Evolutionary conservation across 805 yeast species (phyloP).

Genomic region (Blastobotrys terrestris): DNA sequence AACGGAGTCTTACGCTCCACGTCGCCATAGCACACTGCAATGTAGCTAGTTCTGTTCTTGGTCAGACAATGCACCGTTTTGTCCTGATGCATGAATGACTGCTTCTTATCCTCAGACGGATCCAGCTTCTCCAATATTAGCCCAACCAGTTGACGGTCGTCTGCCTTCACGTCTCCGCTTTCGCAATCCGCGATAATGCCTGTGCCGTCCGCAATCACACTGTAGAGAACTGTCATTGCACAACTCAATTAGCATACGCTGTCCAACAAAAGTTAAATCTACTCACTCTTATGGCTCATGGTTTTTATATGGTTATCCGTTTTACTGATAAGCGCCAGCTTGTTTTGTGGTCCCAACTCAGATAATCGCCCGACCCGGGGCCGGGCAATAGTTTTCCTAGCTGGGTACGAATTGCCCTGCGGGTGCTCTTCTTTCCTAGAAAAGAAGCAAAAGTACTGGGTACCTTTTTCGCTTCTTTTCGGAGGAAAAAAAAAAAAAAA

Average conservation of each 20-base stretch:
- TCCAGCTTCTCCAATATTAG: constrained; percentile 21
- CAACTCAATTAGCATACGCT: background rate
- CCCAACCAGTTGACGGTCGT: constrained; percentile 14
- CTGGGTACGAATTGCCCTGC: too few species aligned
- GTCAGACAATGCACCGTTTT: constrained; percentile 29
- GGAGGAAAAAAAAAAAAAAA: background rate
- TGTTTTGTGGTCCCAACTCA: background rate
- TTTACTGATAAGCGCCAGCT: background rate
- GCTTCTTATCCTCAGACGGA: constrained; percentile 23
- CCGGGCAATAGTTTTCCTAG: too few species aligned
- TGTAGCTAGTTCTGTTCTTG: constrained; percentile 24
- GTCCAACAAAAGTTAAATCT: background rate
- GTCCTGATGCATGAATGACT: constrained; percentile 28
- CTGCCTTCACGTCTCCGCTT: constrained; percentile 5
- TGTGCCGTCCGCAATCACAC: constrained; percentile 14
- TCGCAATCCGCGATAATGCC: constrained; percentile 13
- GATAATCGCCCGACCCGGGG: background rate
- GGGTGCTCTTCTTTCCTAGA: too few species aligned
- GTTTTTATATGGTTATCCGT: background rate
- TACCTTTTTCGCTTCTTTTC: background rate
- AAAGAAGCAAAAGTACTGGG: too few species aligned
- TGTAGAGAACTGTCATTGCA: constrained; percentile 12
- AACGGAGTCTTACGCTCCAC: constrained; percentile 22
- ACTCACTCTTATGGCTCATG: background rate
- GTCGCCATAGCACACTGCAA: constrained; percentile 21